Evolutionary conservation across 2,329 filamentous ascomycete genomes (phyloP).

Genomic region (Colletotrichum shisoi): DNA sequence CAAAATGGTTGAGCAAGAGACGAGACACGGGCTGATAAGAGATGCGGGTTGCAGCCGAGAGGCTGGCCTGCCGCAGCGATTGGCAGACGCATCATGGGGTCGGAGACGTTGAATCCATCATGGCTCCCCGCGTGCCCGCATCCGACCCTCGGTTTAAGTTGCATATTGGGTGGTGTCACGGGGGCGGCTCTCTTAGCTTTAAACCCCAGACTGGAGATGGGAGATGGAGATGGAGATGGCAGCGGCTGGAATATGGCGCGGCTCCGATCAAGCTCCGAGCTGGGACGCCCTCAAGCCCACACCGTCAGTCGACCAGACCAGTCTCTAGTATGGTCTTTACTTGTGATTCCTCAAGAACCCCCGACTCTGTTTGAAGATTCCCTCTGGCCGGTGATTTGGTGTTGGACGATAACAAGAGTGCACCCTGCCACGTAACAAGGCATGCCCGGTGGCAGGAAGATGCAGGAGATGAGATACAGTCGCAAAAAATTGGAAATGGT

Average conservation of each 20-base stretch:
- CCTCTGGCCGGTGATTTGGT: background rate
- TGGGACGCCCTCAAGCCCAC: background rate
- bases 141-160: slow-evolving; percentile 17
- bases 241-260: slow-evolving; percentile 8
- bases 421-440: background rate
- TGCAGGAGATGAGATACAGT: background rate
- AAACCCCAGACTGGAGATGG: slow-evolving; percentile 22
- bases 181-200: slow-evolving; percentile 27
- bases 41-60: background rate
- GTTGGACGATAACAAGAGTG: background rate
- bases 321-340: background rate
- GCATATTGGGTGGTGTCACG: slow-evolving; percentile 19
- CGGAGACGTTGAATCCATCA: slow-evolving; percentile 24
- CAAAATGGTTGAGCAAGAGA: background rate
- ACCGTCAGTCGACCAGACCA: too few relatives aligned
- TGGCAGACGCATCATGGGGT: slow-evolving; percentile 27
- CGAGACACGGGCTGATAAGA: background rate
- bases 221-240: background rate
- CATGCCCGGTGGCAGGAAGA: slow-evolving; percentile 7
- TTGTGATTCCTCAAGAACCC: background rate
- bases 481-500: background rate
- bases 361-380: background rate
- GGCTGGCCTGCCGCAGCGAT: slow-evolving; percentile 1
- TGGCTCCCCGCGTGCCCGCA: slow-evolving; percentile 34
- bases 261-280: slow-evolving; percentile 29